Conservation (phyloP, 1,139 yeast species). For the Williopsis jadinii region DNA sequence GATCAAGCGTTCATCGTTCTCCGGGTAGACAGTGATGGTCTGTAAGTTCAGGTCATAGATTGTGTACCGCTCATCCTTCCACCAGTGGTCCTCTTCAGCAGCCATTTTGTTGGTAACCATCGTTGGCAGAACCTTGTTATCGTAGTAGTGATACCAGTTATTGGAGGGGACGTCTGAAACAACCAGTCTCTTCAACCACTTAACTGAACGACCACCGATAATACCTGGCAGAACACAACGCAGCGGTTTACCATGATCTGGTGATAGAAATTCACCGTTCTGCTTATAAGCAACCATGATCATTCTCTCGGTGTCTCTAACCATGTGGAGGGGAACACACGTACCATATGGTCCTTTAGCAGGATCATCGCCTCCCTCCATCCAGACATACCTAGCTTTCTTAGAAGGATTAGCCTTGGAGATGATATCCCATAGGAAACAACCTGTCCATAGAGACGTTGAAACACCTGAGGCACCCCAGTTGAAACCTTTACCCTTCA, state of each 20-base stretch:
- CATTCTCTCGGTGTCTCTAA: constrained; percentile 25
- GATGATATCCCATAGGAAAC: constrained; percentile 25
- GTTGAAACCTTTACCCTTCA: constrained; percentile 28
- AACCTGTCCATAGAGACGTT: constrained; percentile 29
- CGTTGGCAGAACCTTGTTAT: constrained; percentile 30
- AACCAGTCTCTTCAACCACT: constrained; percentile 26
- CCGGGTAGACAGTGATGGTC: constrained; percentile 26
- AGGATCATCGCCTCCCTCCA: constrained; percentile 28
- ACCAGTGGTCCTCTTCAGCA: constrained; percentile 23
- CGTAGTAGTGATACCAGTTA: constrained; percentile 29
- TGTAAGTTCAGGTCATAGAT: constrained; percentile 27
- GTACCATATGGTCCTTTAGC: constrained; percentile 31
- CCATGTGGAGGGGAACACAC: constrained; percentile 25
- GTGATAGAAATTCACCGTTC: constrained; percentile 26
- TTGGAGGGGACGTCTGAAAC: constrained; percentile 26
- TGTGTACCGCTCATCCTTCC: constrained; percentile 30
- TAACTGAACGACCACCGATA: constrained; percentile 30
- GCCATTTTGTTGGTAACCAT: constrained; percentile 27
- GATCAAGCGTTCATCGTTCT: constrained; percentile 20
- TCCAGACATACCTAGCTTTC: constrained; percentile 25
- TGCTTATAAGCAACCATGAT: constrained; percentile 28
- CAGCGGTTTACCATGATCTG: constrained; percentile 30
- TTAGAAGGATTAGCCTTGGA: constrained; percentile 22
- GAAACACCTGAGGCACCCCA: constrained; percentile 31
- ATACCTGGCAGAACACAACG: constrained; percentile 29